phyloP scores from a whole-genome alignment of 805 yeast genomes.

The Candida ulmi region DNA sequence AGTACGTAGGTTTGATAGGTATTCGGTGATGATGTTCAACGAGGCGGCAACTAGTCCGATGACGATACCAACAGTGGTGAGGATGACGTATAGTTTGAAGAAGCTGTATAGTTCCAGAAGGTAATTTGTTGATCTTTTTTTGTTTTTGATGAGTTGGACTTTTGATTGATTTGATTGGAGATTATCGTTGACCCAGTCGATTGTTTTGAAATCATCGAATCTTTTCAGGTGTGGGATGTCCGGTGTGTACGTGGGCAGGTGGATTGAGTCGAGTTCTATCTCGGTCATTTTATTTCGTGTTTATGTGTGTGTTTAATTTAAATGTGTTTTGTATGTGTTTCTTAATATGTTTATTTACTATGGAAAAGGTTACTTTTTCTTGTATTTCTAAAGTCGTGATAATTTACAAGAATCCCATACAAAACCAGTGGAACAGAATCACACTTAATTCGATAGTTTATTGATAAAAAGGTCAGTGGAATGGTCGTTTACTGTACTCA shows the following conservation, averaged over 20 bases:
- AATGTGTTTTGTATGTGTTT: background rate
- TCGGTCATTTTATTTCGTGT: background rate
- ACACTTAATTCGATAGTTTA: too few relatives aligned
- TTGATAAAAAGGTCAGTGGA: too few relatives aligned
- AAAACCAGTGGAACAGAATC: too few relatives aligned
- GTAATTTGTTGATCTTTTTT: conserved; percentile 5
- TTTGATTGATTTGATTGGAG: conserved; percentile 36
- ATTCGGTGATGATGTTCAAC: conserved; percentile 77
- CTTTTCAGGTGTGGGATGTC: conserved; percentile 26
- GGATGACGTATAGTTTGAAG: conserved; percentile 54
- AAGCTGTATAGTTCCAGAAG: conserved; percentile 11
- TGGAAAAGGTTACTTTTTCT: too few relatives aligned
- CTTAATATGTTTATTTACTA: background rate
- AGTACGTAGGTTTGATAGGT: conserved; percentile 69
- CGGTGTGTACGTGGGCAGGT: background rate
- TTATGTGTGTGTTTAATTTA: background rate
- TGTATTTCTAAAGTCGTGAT: too few relatives aligned
- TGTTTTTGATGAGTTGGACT: background rate
- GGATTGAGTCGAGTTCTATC: background rate
- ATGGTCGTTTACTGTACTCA: too few relatives aligned
- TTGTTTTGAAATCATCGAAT: conserved; percentile 57
- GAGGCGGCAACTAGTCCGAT: conserved; percentile 84
- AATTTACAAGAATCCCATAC: too few relatives aligned
- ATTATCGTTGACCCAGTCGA: conserved; percentile 68
- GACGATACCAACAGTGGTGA: conserved; percentile 66